Evolutionary conservation across 768 basidiomycete species (phyloP), one percentile per base, ranked within the genome.

Genomic region (Amanita rubescens): DNA sequence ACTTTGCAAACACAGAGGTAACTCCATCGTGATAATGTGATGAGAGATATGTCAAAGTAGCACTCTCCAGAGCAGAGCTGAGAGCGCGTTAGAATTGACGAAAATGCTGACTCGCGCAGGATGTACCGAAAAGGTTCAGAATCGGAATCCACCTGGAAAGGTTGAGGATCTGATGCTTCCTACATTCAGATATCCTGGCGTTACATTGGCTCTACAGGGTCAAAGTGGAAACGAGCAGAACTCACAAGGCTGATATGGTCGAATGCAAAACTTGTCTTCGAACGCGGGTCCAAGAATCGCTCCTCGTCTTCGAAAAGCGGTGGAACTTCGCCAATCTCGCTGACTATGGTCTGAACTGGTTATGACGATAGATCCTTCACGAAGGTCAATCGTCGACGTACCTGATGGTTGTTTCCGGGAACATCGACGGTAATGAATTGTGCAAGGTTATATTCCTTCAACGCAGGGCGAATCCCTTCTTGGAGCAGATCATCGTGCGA

Each of bases 361-460:
- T 43, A 53, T 58, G 60, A 55, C 63, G 57, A 58, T 45, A 32
- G 52, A 39, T 54, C 44, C 39, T 35, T 52, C n/a, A 44, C 11
- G 14, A 11, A 38, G 41, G 45, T 32, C 32, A 44, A 44, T 41
- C 39, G 24, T 19, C 52, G 8, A 68, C 78, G 51, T 65, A 90
- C 94, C 73, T 87, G 85, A 69, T 95, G 84, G 30, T 79, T 72
- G 32, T 78, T 71, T 14, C 79, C 85, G 4, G 86, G 86, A n/a
- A 94, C 84, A 57, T 93, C 89, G 22, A 90, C 89, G 20, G 87
- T 82, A 25, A 84, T 87, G 66, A 94, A 88, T 65, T 99, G 95
- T 34, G 82, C 80, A 52, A 90, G 72, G 63, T 97, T 95, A 70
- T 97, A 97, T 55, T 89, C 78, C 48, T 79, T 74, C 53, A 98